Percentiles rank a stretch among this genome's conserved stretches.
Evolutionary conservation across 768 basidiomycete genomes (phyloP).

Genomic region (Boletus rubescentipes): DNA sequence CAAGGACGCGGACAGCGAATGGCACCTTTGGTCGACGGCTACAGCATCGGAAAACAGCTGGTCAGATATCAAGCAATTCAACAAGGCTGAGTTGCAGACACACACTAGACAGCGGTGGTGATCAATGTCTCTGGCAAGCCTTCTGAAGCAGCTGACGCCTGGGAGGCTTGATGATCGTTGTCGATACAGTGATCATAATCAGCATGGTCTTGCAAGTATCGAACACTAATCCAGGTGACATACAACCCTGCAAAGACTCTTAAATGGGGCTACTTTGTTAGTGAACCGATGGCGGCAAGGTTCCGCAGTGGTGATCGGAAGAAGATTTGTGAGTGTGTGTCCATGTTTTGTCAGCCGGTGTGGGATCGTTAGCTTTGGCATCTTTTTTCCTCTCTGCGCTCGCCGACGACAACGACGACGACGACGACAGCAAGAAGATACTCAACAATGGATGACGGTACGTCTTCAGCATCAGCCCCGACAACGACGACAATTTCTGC

Average conservation of each 20-base stretch:
- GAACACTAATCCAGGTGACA: too few relatives aligned
- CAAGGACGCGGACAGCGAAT: too few relatives aligned
- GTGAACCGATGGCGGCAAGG: too few relatives aligned
- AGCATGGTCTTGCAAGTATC: too few relatives aligned
- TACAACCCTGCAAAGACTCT: too few relatives aligned
- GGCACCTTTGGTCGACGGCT: not conserved
- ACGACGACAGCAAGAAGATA: slow-evolving; percentile 27
- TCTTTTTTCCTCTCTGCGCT: slow-evolving; percentile 1
- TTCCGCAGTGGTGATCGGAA: too few relatives aligned
- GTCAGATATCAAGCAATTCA: not conserved
- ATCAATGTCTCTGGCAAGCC: not conserved
- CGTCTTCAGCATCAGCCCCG: slow-evolving; percentile 78
- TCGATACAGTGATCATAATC: too few relatives aligned
- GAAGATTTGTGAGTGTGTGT: slow-evolving; percentile 18
- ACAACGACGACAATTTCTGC: slow-evolving; percentile 55
- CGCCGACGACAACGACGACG: slow-evolving; percentile 14
- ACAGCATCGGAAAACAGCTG: not conserved
- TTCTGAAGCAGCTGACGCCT: too few relatives aligned
- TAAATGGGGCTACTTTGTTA: too few relatives aligned
- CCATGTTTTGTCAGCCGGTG: slow-evolving; percentile 15
- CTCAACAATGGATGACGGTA: slow-evolving; percentile 67
- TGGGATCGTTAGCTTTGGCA: not conserved
- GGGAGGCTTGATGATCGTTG: too few relatives aligned
- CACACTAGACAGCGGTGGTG: not conserved
- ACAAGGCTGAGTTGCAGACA: not conserved